phyloP scores from a whole-genome alignment of 176 grass and related monocot genomes.

The Avena atlantica region DNA sequence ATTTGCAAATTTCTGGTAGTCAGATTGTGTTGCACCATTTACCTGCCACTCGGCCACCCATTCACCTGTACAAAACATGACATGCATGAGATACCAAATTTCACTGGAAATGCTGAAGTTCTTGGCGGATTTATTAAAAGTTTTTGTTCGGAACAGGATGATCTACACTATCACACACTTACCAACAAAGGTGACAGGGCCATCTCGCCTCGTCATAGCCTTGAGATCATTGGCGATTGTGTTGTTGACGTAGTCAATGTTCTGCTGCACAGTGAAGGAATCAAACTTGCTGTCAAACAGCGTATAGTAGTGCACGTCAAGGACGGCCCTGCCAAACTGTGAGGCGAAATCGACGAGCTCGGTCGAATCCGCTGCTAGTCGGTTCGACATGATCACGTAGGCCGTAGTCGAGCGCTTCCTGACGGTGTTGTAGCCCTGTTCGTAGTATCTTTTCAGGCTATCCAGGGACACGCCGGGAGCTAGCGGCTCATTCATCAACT shows the following conservation, averaged over 20 bases:
- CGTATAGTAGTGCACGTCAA: slow-evolving; percentile 74
- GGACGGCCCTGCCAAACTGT: slow-evolving; percentile 32
- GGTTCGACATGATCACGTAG: slow-evolving; percentile 80
- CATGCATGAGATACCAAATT: neutral
- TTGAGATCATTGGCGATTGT: slow-evolving; percentile 37
- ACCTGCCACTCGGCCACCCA: no score
- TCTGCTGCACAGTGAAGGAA: slow-evolving; percentile 53
- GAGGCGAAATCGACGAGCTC: slow-evolving; percentile 59
- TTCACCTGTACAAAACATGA: no score
- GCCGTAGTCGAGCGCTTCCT: slow-evolving; percentile 48
- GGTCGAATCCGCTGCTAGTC: neutral
- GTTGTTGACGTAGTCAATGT: slow-evolving; percentile 57
- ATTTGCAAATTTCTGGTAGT: slow-evolving; percentile 51
- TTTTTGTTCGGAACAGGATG: neutral
- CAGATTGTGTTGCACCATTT: neutral
- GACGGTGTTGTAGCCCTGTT: slow-evolving; percentile 63
- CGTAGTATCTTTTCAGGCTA: slow-evolving; percentile 69
- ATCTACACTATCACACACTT: neutral
- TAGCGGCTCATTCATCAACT: slow-evolving; percentile 76
- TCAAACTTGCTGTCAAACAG: slow-evolving; percentile 40
- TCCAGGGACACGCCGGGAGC: slow-evolving; percentile 49
- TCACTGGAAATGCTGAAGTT: neutral
- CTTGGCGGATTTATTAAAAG: neutral
- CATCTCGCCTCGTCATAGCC: slow-evolving; percentile 34
- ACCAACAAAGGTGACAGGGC: slow-evolving; percentile 65